Evolutionary conservation across 768 basidiomycete species (phyloP), one percentile per base, ranked within the genome.

Genomic region (Leccinum rimulosum): DNA sequence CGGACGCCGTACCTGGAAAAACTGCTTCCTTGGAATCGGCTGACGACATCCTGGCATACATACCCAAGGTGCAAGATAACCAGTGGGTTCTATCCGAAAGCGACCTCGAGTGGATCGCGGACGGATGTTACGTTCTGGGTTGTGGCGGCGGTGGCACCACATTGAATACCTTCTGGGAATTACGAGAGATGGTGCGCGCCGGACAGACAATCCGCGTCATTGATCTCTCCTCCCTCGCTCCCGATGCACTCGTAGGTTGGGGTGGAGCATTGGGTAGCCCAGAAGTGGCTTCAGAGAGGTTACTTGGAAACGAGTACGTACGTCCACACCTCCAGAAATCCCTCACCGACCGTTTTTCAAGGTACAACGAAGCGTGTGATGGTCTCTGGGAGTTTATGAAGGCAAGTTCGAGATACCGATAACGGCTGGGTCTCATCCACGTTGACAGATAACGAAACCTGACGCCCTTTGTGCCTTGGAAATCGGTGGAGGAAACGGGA

Each of bases 141-240:
- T 82, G 80, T 17, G 86, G 86, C 3, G 86, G 86, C 30, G 86
- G 86, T 3, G 86, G 86, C 7, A 78, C 80, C 3, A 82, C 86
- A 0, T 78, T 84, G 60, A 79, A 81, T 17, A 69, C 75, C 2
- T 85, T 79, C 64, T 68, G 86, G 3, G 78, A 78, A 63, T 71
- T 79, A 8, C 75, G 83, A 38, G 81, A 86, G 62, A 75, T 84
- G 59, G 70, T 86, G 1, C 76, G 84, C 5, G 72, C 75, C 25
- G 86, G 85, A 6, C 73, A 74, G 6, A 65, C 64, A 4, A 74
- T 84, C 51, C 74, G 77, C 17, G 76, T 84, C 10, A 65, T 84
- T 22, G 82, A 84, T 59, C 64, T 79, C 14, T 69, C 72, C 10
- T 73, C 75, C 45, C 70, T 85, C 7, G 38, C 70, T 0, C 74